phyloP scores from a whole-genome alignment of 2,329 filamentous ascomycete genomes.

The Fusarium bactridioides region DNA sequence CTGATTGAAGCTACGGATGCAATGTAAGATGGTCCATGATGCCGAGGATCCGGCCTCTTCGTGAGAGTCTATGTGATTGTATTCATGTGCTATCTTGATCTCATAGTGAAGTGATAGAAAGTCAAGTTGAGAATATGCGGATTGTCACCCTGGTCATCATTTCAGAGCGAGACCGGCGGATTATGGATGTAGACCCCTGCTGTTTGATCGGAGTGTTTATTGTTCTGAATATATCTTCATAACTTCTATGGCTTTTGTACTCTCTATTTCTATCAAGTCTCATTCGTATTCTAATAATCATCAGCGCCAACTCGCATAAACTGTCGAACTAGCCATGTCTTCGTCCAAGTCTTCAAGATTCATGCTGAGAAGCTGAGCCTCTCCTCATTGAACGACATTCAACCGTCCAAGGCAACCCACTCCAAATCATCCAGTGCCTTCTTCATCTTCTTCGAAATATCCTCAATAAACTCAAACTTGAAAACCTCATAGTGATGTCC shows the following conservation, averaged over 20 bases:
- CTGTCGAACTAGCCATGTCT: neutral
- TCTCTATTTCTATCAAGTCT: neutral
- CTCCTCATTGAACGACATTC: neutral
- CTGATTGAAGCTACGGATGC: neutral
- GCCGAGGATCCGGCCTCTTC: slow-evolving; percentile 3
- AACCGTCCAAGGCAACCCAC: neutral
- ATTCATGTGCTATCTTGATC: neutral
- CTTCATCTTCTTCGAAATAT: slow-evolving; percentile 41
- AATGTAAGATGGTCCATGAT: neutral
- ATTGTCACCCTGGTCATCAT: neutral
- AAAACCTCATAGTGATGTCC: slow-evolving; percentile 63
- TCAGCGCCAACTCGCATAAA: neutral
- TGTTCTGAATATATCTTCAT: neutral
- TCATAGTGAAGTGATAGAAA: fast-evolving
- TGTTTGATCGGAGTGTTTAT: neutral
- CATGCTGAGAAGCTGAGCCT: no score
- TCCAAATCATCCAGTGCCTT: slow-evolving; percentile 32
- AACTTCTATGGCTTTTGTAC: neutral
- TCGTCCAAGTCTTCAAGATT: neutral
- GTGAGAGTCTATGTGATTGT: neutral
- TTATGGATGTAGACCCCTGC: neutral
- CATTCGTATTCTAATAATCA: neutral
- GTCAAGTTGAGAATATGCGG: neutral
- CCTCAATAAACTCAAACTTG: slow-evolving; percentile 39
- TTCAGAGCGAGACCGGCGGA: slow-evolving; percentile 8